phyloP scores from a whole-genome alignment of 2,329 filamentous ascomycete species.

The Ceratocystis cacaofunesta region DNA sequence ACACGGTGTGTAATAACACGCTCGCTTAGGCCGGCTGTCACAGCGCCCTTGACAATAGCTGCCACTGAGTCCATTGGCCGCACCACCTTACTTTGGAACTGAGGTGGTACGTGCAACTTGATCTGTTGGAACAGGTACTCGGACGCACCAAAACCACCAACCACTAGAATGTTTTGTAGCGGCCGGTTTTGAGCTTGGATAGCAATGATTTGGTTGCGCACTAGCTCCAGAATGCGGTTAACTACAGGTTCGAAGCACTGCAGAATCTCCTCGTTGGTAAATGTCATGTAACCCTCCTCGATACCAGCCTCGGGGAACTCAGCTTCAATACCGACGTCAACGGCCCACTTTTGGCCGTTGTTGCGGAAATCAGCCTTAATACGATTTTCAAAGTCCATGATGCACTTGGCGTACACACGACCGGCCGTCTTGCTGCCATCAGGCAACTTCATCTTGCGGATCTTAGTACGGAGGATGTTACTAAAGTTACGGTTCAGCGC shows the following conservation, averaged over 20 bases:
- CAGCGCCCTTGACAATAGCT: conserved; percentile 94
- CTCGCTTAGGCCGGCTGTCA: conserved; percentile 95
- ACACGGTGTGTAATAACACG: conserved; percentile 93
- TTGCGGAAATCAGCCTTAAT: conserved; percentile 99
- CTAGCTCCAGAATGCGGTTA: conserved; percentile 88
- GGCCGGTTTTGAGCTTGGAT: conserved; percentile 94
- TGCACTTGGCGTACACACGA: conserved; percentile 96
- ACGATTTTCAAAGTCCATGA: conserved; percentile 99
- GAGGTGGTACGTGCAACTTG: conserved; percentile 92
- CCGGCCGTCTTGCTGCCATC: conserved; percentile 96
- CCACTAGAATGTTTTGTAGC: conserved; percentile 89
- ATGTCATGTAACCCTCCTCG: conserved; percentile 99
- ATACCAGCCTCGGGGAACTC: conserved; percentile 96
- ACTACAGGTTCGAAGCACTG: conserved; percentile 98
- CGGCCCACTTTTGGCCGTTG: conserved; percentile 97
- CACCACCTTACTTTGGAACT: conserved; percentile 97
- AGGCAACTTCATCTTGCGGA: conserved; percentile 96
- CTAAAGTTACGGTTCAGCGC: conserved; percentile 96
- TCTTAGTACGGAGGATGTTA: conserved; percentile 94
- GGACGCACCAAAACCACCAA: conserved; percentile 94
- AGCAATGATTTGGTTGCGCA: conserved; percentile 95
- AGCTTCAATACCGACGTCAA: conserved; percentile 95
- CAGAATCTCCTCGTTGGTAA: conserved; percentile 96
- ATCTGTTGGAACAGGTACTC: conserved; percentile 99
- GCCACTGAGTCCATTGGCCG: conserved; percentile 98